Evolutionary conservation across 2,329 filamentous ascomycete species (phyloP).

Genomic region (Chaetomium strumarium): DNA sequence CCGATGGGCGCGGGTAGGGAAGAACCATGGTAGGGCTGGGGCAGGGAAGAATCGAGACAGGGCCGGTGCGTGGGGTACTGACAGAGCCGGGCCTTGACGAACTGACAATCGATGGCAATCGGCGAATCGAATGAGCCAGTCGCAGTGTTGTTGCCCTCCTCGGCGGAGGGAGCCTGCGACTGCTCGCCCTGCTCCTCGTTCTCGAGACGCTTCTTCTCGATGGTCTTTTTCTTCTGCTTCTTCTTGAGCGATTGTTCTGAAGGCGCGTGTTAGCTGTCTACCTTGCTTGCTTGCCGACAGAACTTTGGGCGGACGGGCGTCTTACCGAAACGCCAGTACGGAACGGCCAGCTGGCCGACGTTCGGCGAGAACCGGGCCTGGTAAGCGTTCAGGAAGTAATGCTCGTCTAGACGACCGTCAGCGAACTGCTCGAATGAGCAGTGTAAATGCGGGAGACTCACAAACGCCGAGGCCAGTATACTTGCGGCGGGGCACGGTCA

Average conservation of each 20-base stretch:
- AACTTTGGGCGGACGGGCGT: not conserved
- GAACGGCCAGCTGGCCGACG: not conserved
- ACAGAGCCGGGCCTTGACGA: not conserved
- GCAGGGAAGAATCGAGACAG: not conserved
- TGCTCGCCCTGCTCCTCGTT: not conserved
- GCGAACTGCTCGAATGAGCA: not conserved
- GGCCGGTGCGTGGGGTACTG: conserved; percentile 1
- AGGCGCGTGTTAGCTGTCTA: not conserved
- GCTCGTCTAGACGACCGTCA: conserved; percentile 26
- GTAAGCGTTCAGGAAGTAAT: conserved; percentile 30
- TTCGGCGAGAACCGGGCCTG: conserved; percentile 24
- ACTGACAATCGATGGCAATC: conserved; percentile 1
- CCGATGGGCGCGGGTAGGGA: not conserved
- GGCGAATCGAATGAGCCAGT: not conserved
- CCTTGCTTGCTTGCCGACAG: not conserved
- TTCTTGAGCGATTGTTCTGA: not conserved
- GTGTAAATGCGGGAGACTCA: conserved; percentile 19
- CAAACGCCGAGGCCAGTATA: conserved; percentile 29
- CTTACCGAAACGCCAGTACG: conserved; percentile 12
- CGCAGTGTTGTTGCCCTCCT: no score
- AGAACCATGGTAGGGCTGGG: no score
- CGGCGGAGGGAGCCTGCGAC: not conserved
- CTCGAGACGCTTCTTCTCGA: not conserved
- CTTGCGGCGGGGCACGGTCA: conserved; percentile 23
- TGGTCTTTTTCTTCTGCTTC: not conserved